phyloP scores from a whole-genome alignment of 345 rosid genomes.

The Salix arbutifolia region DNA sequence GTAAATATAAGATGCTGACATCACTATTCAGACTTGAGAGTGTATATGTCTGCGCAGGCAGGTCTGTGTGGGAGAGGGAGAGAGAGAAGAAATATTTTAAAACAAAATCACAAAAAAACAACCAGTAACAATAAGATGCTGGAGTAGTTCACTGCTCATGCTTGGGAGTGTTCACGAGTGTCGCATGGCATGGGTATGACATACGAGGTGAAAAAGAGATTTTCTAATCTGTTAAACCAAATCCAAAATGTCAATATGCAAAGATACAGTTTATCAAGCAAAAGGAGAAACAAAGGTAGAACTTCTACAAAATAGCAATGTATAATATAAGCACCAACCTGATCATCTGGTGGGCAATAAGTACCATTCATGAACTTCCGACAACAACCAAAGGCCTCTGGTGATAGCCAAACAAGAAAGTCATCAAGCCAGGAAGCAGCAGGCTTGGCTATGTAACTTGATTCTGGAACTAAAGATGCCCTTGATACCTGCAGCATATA shows the following conservation, averaged over 20 bases:
- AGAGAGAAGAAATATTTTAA: no score
- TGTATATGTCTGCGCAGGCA: no score
- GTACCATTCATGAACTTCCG: constrained; percentile 81
- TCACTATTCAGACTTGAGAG: no score
- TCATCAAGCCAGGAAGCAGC: constrained; percentile 99
- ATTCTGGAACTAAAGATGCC: constrained; percentile 70
- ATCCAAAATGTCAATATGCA: not conserved
- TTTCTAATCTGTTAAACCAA: not conserved
- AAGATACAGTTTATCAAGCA: not conserved
- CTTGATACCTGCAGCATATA: constrained; percentile 55
- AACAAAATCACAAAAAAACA: not conserved
- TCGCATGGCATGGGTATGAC: no score
- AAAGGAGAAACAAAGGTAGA: not conserved
- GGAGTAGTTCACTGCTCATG: not conserved
- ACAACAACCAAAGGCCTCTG: constrained; percentile 98
- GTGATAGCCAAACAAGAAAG: constrained; percentile 94
- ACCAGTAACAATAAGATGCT: not conserved
- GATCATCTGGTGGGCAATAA: constrained; percentile 97
- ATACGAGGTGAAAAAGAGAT: not conserved
- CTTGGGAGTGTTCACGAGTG: not conserved
- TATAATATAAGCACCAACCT: constrained; percentile 45
- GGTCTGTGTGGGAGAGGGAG: no score
- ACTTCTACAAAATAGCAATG: not conserved
- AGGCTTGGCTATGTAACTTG: constrained; percentile 95
- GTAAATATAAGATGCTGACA: no score